Conservation (phyloP, 176 grass and related monocot genomes). For the Neostapfia colusana region DNA sequence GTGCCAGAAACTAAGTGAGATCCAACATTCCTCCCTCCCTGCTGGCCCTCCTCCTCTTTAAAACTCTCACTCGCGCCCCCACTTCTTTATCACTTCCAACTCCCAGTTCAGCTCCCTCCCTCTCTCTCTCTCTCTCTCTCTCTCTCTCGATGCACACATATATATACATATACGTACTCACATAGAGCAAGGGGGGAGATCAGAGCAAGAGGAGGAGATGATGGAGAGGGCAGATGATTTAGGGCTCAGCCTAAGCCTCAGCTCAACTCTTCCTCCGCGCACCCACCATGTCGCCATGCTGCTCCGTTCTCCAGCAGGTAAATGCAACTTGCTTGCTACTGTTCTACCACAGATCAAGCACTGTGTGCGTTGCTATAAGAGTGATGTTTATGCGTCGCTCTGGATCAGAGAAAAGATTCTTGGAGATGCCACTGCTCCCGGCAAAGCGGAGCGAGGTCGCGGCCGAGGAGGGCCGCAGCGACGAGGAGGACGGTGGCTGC, state of each 20-base stretch:
- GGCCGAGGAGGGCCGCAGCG: constrained; percentile 54
- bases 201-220: constrained; percentile 26
- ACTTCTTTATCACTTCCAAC: constrained; percentile 50
- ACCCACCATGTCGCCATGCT: constrained; percentile 50
- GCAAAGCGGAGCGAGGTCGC: constrained; percentile 45
- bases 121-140: not conserved
- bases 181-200: not conserved
- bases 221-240: constrained; percentile 66
- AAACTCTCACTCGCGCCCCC: constrained; percentile 54
- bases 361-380: too few relatives aligned
- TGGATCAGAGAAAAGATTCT: constrained; percentile 39
- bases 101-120: constrained; percentile 25
- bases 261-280: constrained; percentile 47
- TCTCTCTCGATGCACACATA: not conserved
- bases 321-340: not conserved
- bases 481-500: constrained; percentile 67
- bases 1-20: constrained; percentile 57
- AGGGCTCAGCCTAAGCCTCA: constrained; percentile 80
- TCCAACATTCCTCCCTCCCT: constrained; percentile 53
- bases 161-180: not conserved
- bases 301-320: constrained; percentile 55
- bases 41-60: constrained; percentile 37
- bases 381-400: not conserved
- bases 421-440: constrained; percentile 55
- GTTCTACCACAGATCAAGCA: not conserved